Conservation (phyloP, 2,329 filamentous ascomycete genomes). For the Bipolaris victoriae region DNA sequence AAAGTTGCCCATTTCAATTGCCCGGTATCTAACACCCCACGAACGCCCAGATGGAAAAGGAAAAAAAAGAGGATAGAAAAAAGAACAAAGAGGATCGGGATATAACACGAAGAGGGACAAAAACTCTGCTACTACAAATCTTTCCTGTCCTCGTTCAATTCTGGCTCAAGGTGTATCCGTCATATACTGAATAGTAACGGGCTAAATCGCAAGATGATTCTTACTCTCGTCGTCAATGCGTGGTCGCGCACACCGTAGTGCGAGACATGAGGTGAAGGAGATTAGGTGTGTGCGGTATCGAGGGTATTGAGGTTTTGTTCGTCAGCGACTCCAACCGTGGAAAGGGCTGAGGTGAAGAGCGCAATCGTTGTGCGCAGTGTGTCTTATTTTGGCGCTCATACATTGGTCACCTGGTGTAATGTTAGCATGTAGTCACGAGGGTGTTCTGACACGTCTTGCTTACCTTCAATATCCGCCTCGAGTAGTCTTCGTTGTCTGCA, state of each 20-base stretch:
- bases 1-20: conserved; percentile 25
- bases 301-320: conserved; percentile 18
- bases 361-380: conserved; percentile 10
- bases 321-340: conserved; percentile 14
- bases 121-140: conserved; percentile 7
- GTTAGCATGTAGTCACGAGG: conserved; percentile 15
- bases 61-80: conserved; percentile 2
- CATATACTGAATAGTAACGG: conserved; percentile 23
- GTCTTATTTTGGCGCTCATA: conserved; percentile 27
- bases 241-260: conserved; percentile 36
- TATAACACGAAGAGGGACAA: conserved; percentile 14
- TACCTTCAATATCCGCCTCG: conserved; percentile 93
- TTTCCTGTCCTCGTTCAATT: conserved; percentile 15
- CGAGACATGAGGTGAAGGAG: conserved; percentile 27
- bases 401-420: conserved; percentile 44
- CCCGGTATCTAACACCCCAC: conserved; percentile 25
- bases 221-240: conserved; percentile 43
- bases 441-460: background rate
- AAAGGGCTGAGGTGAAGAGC: conserved; percentile 12
- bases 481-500: conserved; percentile 96
- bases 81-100: conserved; percentile 8
- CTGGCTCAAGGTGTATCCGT: conserved; percentile 19
- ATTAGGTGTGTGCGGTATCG: conserved; percentile 24
- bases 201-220: conserved; percentile 35
- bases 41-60: conserved; percentile 12